Evolutionary conservation across 2,329 filamentous ascomycete species (phyloP).

Genomic region (Colletotrichum tropicale): DNA sequence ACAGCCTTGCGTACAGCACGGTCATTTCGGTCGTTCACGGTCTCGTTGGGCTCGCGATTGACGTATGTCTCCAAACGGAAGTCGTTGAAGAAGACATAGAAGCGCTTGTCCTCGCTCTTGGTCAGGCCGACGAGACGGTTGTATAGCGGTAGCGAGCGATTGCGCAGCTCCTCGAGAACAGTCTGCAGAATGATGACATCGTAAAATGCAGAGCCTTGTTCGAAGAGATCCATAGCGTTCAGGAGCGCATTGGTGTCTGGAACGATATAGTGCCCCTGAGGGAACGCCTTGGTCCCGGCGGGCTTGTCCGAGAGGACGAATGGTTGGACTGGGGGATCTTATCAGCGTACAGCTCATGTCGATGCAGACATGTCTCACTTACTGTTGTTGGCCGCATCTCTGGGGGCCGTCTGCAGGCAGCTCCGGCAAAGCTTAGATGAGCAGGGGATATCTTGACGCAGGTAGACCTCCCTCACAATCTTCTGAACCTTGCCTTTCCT

Average conservation of each 20-base stretch:
- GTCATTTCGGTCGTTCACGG: constrained; percentile 96
- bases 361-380: constrained; percentile 28
- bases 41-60: constrained; percentile 74
- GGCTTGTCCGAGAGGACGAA: constrained; percentile 91
- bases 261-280: constrained; percentile 89
- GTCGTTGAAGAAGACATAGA: constrained; percentile 99
- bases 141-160: constrained; percentile 91
- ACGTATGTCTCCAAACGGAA: constrained; percentile 94
- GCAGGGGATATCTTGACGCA: constrained; percentile 96
- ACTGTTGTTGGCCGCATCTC: constrained; percentile 81
- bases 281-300: constrained; percentile 80
- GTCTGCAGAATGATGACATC: constrained; percentile 98
- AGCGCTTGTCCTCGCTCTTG: constrained; percentile 95
- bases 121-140: constrained; percentile 90
- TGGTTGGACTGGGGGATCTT: constrained; percentile 63
- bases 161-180: constrained; percentile 93
- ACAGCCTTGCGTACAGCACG: constrained; percentile 86
- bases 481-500: constrained; percentile 98
- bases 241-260: constrained; percentile 96
- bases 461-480: constrained; percentile 94
- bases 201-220: constrained; percentile 88
- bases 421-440: constrained; percentile 85
- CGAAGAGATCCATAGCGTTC: constrained; percentile 96
- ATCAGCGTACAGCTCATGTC: neutral
- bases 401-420: constrained; percentile 77